Evolutionary conservation across 2,329 filamentous ascomycete genomes (phyloP).

Genomic region (Dendryphion nanum): DNA sequence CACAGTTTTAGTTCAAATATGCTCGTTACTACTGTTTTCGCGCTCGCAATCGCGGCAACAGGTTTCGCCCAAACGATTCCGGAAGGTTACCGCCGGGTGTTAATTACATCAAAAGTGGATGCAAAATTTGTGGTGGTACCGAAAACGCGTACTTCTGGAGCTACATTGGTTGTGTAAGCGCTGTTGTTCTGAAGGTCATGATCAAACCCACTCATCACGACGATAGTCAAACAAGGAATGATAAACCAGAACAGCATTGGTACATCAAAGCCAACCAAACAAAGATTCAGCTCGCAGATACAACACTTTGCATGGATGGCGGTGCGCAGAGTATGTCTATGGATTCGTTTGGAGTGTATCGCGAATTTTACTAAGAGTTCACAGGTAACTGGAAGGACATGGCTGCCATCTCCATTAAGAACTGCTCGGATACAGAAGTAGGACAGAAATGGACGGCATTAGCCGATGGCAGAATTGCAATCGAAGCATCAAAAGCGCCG

Average conservation of each 20-base stretch:
- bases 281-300: constrained; percentile 26
- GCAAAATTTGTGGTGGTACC: constrained; percentile 28
- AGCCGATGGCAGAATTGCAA: constrained; percentile 28
- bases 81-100: constrained; percentile 26
- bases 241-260: constrained; percentile 27
- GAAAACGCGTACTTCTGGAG: constrained; percentile 17
- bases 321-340: constrained; percentile 23
- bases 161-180: constrained; percentile 27
- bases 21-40: constrained; percentile 15
- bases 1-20: too few species aligned
- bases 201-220: too few species aligned
- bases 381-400: constrained; percentile 32
- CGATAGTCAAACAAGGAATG: constrained; percentile 23
- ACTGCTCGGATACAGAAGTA: constrained; percentile 19
- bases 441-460: constrained; percentile 27
- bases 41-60: constrained; percentile 18
- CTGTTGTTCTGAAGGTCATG: neutral
- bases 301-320: constrained; percentile 28
- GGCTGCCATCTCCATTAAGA: constrained; percentile 24
- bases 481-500: constrained; percentile 16
- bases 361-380: neutral
- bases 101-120: constrained; percentile 29
- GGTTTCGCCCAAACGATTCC: constrained; percentile 21
- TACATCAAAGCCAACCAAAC: constrained; percentile 22
- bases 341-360: too few species aligned